Percentiles rank a stretch among this genome's conserved stretches.
Evolutionary conservation across 768 basidiomycete species (phyloP).

Genomic region (Termitomyces sp.): DNA sequence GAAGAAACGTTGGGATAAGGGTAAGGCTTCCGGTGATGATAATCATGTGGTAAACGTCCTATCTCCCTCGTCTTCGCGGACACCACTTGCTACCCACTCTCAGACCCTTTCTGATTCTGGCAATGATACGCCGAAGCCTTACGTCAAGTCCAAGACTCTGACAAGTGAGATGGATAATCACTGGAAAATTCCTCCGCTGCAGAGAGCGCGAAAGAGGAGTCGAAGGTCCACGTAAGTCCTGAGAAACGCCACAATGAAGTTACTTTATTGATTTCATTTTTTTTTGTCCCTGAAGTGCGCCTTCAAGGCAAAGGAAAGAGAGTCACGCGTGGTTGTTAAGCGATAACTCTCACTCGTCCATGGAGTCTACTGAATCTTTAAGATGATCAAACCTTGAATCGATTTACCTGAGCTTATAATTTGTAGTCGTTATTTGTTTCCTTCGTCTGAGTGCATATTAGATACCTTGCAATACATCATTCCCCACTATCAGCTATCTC

Average conservation of each 20-base stretch:
- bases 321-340: slow-evolving; percentile 21
- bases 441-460: background rate
- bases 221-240: background rate
- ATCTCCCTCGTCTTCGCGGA: slow-evolving; percentile 1
- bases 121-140: slow-evolving; percentile 11
- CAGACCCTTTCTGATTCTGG: background rate
- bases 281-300: background rate
- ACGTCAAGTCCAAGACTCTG: background rate
- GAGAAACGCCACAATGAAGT: background rate
- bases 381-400: background rate
- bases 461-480: background rate
- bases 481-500: background rate
- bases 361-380: background rate
- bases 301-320: background rate
- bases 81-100: background rate
- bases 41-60: background rate
- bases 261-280: background rate
- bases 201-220: slow-evolving; percentile 5
- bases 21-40: background rate
- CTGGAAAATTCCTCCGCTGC: slow-evolving; percentile 2
- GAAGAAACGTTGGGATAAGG: slow-evolving; percentile 1
- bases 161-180: background rate
- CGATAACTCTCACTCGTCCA: slow-evolving; percentile 16
- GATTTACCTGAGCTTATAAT: background rate
- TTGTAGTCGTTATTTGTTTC: background rate